Base-by-base conservation (phyloP, 768 basidiomycete species). In the Fomitopsis pulvina region DNA sequence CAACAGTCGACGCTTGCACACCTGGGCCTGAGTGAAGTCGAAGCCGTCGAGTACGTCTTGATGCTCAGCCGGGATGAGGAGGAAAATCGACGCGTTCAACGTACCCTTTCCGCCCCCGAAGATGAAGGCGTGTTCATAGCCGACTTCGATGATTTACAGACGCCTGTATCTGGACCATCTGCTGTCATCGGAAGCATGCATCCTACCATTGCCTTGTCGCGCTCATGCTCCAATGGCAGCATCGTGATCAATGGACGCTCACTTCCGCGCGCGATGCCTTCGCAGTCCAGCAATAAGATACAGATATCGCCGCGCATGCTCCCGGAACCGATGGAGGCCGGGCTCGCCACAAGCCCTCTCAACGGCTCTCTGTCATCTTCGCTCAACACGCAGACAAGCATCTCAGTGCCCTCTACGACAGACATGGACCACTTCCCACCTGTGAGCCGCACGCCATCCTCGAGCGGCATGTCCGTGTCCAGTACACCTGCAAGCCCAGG, bases 41-140 rank as follows among this genome's bases (percentile, higher is more conserved):
- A 89, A 58, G 87, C 84, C 0, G 68, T 92, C 24, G 85, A 89
- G 58, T 92, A 92, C 56, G 74, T 82, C 0, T 63, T 92, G 41
- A 92, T 92, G 87, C 74, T 92, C 55, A 91, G 87, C 54, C 80
- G 85, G 8, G 90, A 92, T 41, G 87, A 91, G 61, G 80, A 78
- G 34, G 64, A 67, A 42, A 45, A 46, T n/a, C 59, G 62, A 48
- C 56, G 64, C 10, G 43, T 30, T 32, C 37, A 47, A 25, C 48
- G 25, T 48, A 52, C 49, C 34, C 21, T n/a, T 29, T 28, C 51
- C 3, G n/a, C 62, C 5, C 38, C 30, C 27, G 49, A 48, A 9
- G 78, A 79, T 18, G 77, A 81, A 47, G 81, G 77, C 2, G 72
- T 81, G 2, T 83, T 81, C 52, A 76, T 77, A 49, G 75, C 67